phyloP scores from a whole-genome alignment of 768 basidiomycete species.

The Hortiboletus flavorubellus region DNA sequence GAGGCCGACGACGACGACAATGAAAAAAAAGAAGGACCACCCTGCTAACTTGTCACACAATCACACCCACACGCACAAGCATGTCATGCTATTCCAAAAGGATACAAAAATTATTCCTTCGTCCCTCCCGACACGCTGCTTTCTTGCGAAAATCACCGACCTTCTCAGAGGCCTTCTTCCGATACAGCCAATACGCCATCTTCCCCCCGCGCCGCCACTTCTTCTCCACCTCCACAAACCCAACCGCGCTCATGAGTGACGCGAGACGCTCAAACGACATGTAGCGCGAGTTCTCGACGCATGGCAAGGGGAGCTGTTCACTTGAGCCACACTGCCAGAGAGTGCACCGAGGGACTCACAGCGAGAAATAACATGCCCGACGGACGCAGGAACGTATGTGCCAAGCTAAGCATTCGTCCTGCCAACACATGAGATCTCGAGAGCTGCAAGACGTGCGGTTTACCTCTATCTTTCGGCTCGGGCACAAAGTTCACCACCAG shows the following conservation, averaged over 20 bases:
- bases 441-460: neutral
- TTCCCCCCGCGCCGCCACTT: conserved; percentile 71
- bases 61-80: neutral
- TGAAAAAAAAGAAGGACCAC: conserved; percentile 7
- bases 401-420: conserved; percentile 72
- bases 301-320: conserved; percentile 77
- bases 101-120: conserved; percentile 79
- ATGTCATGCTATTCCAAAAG: conserved; percentile 26
- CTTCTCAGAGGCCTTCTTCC: conserved; percentile 33
- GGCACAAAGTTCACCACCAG: conserved; percentile 90
- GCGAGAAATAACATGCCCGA: conserved; percentile 68
- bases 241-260: conserved; percentile 55
- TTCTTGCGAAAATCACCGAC: conserved; percentile 48
- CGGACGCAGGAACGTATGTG: conserved; percentile 50
- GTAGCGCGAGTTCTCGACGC: conserved; percentile 84
- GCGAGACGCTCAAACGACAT: conserved; percentile 57
- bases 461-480: conserved; percentile 71
- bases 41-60: neutral
- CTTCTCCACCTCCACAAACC: conserved; percentile 57
- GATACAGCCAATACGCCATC: conserved; percentile 85
- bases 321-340: conserved; percentile 8
- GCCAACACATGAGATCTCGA: conserved; percentile 5
- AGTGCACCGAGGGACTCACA: conserved; percentile 39
- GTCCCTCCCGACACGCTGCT: conserved; percentile 55
- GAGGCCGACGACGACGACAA: conserved; percentile 5